Conservation (phyloP, 2,329 filamentous ascomycete genomes). For the Aspergillus japonicus region DNA sequence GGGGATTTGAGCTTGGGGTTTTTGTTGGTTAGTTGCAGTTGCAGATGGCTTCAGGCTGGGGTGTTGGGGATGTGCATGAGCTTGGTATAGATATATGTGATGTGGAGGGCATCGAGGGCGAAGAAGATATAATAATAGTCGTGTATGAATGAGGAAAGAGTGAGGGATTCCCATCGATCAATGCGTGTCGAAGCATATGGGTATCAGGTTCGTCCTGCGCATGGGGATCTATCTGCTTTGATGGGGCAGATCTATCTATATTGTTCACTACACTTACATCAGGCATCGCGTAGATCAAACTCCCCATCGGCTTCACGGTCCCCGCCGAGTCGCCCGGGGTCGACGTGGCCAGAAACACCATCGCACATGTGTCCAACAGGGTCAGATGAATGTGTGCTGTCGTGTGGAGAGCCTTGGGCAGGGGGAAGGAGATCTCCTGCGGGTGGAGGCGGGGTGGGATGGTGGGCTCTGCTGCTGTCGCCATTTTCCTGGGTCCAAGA, state of each 20-base stretch:
- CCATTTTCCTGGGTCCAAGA: background rate
- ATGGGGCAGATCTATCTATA: too few relatives aligned
- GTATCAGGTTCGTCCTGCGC: too few relatives aligned
- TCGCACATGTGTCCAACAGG: constrained; percentile 51
- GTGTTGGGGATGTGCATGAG: background rate
- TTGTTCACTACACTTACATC: constrained; percentile 59
- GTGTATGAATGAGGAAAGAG: too few relatives aligned
- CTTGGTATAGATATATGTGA: too few relatives aligned
- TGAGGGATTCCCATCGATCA: too few relatives aligned
- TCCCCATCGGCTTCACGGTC: constrained; percentile 64
- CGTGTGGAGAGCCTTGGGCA: constrained; percentile 57
- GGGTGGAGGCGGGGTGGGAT: constrained; percentile 39
- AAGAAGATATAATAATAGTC: too few relatives aligned
- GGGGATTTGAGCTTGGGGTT: constrained; percentile 25
- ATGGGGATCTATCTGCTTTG: too few relatives aligned
- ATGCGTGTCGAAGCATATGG: too few relatives aligned
- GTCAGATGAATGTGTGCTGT: constrained; percentile 60
- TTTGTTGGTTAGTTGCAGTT: background rate
- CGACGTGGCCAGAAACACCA: constrained; percentile 59
- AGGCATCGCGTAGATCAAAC: constrained; percentile 90
- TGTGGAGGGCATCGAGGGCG: too few relatives aligned
- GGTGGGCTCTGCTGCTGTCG: constrained; percentile 9
- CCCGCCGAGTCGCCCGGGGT: constrained; percentile 44
- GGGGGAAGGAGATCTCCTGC: constrained; percentile 56
- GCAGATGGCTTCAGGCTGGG: background rate